Evolutionary conservation across 2,329 filamentous ascomycete species (phyloP), one percentile per base, ranked within the genome.

Genomic region (Rutstroemia sp.): DNA sequence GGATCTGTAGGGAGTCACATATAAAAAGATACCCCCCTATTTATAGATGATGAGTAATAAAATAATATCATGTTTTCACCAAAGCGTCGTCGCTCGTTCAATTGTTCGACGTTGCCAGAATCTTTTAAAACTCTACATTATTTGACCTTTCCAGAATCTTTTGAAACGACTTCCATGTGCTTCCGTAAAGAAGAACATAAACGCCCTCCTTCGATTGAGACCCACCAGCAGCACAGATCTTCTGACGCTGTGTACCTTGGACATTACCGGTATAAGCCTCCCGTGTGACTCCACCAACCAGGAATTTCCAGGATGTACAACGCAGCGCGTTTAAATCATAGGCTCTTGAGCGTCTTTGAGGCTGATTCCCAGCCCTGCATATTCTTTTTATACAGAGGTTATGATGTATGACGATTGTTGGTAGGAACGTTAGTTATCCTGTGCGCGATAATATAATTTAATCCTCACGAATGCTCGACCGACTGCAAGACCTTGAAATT

Each of bases 31-130:
- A 54, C 44, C 52, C 52, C 21, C 25, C n/a, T 23, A 38, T 19
- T 37, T 30, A 30, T 54, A 49, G 44, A 54, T 48, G 19, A 54
- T 12, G 48, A 49, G 48, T 54, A 30, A 39, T 49, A 49, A 49
- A 25, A 7, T 30, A 25, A 10, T 18, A 14, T 42, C 16, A 42
- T 42, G 30, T 42, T 30, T 25, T 8, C n/a, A 38, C 21, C 10
- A 38, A 42, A 19, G 39, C 16, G 19, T 30, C 44, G 5, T 19
- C 42, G 16, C 34, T 19, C 21, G 16, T n/a, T 19, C 7, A 27
- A 9, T 19, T 44, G 21, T 30, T 25, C 14, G 16, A 12, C 30
- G 8, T 27, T 38, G 23, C 16, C 19, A 21, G 21, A 38, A 34
- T 2, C n/a, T 18, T 7, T 16, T 41, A 19, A 34, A 8, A 19